phyloP scores from a whole-genome alignment of 768 basidiomycete species.

The Macrolepiota fuliginosa region DNA sequence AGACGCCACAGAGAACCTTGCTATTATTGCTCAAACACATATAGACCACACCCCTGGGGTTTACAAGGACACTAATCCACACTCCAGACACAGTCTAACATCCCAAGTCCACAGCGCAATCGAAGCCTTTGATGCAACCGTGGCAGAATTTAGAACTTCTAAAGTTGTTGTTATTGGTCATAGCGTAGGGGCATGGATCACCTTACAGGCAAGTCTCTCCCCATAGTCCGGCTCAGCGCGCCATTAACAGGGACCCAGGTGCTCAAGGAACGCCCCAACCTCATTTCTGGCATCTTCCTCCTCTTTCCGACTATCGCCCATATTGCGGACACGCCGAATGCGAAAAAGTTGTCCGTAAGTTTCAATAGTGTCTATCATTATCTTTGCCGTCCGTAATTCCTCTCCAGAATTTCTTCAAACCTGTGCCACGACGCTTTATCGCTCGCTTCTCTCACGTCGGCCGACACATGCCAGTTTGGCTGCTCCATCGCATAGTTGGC shows the following conservation, averaged over 20 bases:
- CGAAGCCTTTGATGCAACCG: constrained; percentile 49
- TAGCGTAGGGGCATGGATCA: constrained; percentile 73
- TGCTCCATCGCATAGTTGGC: constrained; percentile 43
- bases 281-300: constrained; percentile 46
- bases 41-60: constrained; percentile 58
- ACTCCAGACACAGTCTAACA: constrained; percentile 32
- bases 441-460: constrained; percentile 42
- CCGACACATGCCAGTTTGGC: constrained; percentile 33
- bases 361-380: not conserved
- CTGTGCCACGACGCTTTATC: constrained; percentile 38
- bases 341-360: constrained; percentile 54
- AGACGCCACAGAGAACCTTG: constrained; percentile 33
- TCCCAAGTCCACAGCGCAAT: constrained; percentile 55
- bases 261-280: constrained; percentile 41
- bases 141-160: constrained; percentile 26
- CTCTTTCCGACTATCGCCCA: constrained; percentile 71
- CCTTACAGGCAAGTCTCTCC: constrained; percentile 44
- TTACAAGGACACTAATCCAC: constrained; percentile 15
- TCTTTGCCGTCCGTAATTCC: not conserved
- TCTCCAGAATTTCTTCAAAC: constrained; percentile 46
- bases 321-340: constrained; percentile 66
- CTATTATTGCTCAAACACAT: constrained; percentile 62
- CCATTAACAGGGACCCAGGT: constrained; percentile 37
- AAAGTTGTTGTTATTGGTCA: constrained; percentile 57
- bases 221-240: not conserved